A percentile compares a stretch with the other conserved stretches of the same genome.
These are phyloP conservation scores for Leucaena leucocephala DNA, from an alignment of 306 rosid genomes.

Conservation along the genomic window DNA sequence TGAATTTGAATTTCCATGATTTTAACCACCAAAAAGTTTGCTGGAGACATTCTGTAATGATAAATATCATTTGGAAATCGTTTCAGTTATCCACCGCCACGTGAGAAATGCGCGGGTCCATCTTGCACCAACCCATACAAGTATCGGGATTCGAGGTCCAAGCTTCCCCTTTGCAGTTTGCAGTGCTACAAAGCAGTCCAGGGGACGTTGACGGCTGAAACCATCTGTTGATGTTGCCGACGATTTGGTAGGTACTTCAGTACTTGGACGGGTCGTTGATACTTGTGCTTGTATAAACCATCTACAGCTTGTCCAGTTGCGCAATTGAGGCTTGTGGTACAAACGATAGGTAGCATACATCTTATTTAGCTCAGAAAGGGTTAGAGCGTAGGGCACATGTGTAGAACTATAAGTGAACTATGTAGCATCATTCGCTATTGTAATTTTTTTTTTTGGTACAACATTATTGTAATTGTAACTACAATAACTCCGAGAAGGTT, in stretches of 20 bases:
- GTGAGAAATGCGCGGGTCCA: constrained; percentile 85
- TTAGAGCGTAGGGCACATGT: neutral
- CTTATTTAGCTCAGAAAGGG: neutral
- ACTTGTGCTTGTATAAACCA: neutral
- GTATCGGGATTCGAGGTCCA: constrained; percentile 83
- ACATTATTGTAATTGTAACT: neutral
- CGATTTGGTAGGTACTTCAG: neutral
- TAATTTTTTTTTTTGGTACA: too few species aligned
- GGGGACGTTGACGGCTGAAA: constrained; percentile 43
- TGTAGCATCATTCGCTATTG: neutral
- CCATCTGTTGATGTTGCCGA: constrained; percentile 44
- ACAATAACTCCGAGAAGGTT: neutral
- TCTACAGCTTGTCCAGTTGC: neutral
- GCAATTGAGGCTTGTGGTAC: neutral
- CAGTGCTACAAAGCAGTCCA: constrained; percentile 80
- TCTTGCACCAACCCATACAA: constrained; percentile 76
- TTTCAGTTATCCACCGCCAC: constrained; percentile 91
- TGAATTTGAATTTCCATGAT: neutral
- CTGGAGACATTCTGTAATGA: constrained; percentile 28
- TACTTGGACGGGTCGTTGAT: neutral
- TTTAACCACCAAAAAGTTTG: constrained; percentile 25
- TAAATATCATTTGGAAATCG: constrained; percentile 16
- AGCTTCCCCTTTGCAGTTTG: constrained; percentile 94
- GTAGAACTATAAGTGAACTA: neutral
- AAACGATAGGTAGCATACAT: neutral